These are phyloP conservation scores for Achaetomiella virescens DNA, from an alignment of 495 filamentous ascomycete genomes.

Conservation along the genomic window DNA sequence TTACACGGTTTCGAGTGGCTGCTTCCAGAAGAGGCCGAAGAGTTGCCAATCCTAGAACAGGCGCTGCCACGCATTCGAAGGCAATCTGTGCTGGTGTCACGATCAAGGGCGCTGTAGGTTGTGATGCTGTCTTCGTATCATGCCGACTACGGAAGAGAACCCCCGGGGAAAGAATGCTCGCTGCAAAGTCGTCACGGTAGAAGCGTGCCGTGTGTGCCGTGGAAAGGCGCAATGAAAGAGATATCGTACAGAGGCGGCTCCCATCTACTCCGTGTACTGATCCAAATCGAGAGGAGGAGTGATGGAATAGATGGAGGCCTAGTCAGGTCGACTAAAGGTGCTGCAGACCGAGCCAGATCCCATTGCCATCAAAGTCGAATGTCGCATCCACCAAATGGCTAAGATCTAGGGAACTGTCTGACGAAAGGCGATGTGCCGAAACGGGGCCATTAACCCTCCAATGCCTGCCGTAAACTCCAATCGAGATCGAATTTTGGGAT, in stretches of 20 bases:
- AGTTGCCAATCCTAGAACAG: conserved; percentile 5
- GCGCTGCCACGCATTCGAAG: conserved; percentile 7
- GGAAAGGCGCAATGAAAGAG: conserved; percentile 24
- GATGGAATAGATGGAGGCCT: conserved; percentile 19
- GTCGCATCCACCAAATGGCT: conserved; percentile 30
- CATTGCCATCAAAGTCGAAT: conserved; percentile 27
- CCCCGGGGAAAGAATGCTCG: conserved; percentile 21
- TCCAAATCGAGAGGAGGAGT: conserved; percentile 22
- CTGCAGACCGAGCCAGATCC: conserved; percentile 28
- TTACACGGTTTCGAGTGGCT: conserved; percentile 1
- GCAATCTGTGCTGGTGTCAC: conserved; percentile 16
- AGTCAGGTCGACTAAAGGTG: conserved; percentile 30
- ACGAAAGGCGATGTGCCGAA: conserved; percentile 26
- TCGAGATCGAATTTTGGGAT: conserved; percentile 34
- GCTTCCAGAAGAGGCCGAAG: conserved; percentile 5
- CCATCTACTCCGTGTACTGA: conserved; percentile 29
- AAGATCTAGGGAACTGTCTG: conserved; percentile 25
- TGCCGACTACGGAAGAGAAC: conserved; percentile 32
- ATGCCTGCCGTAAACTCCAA: conserved; percentile 35
- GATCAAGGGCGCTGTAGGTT: conserved; percentile 21
- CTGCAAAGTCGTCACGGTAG: conserved; percentile 30
- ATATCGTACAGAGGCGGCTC: conserved; percentile 34
- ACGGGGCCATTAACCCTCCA: conserved; percentile 30
- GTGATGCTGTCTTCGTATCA: conserved; percentile 25
- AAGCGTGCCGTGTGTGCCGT: conserved; percentile 26